A percentile compares a stretch with the other conserved stretches of the same genome.
Conservation (phyloP, 768 basidiomycete species). For the Pleurotus cornucopiae region DNA sequence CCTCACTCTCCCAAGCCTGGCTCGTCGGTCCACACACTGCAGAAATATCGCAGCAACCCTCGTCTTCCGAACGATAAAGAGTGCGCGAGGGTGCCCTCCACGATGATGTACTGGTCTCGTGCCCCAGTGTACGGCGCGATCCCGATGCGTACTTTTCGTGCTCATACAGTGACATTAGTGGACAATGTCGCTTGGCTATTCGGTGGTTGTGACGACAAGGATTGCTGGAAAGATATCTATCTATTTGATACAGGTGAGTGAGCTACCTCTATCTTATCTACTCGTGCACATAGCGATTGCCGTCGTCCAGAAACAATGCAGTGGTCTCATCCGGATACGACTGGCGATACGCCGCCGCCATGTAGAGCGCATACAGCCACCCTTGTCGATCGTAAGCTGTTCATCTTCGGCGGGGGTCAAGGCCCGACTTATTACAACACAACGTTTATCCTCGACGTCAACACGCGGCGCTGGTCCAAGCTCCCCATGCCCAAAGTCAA, state of each 20-base stretch:
- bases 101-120: conserved; percentile 81
- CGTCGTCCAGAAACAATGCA: conserved; percentile 70
- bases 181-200: conserved; percentile 84
- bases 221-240: conserved; percentile 70
- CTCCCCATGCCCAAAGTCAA: conserved; percentile 8
- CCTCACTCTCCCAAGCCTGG: conserved; percentile 13
- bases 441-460: conserved; percentile 80
- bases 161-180: conserved; percentile 81
- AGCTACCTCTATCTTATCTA: conserved; percentile 3
- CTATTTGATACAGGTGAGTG: conserved; percentile 78
- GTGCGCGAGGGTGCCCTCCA: conserved; percentile 58
- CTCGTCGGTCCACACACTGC: conserved; percentile 18
- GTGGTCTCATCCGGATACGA: conserved; percentile 76
- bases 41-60: conserved; percentile 44
- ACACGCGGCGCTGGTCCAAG: conserved; percentile 61
- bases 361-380: conserved; percentile 89
- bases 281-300: background rate
- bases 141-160: conserved; percentile 68
- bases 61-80: conserved; percentile 60
- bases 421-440: conserved; percentile 79
- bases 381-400: conserved; percentile 72
- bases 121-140: conserved; percentile 74
- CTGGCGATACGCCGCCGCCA: conserved; percentile 78
- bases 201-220: conserved; percentile 84
- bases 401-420: conserved; percentile 86